These are phyloP conservation scores for Stephania yunnanensis DNA, from an alignment of 164 flowering plant genomes.

Conservation along the genomic window DNA sequence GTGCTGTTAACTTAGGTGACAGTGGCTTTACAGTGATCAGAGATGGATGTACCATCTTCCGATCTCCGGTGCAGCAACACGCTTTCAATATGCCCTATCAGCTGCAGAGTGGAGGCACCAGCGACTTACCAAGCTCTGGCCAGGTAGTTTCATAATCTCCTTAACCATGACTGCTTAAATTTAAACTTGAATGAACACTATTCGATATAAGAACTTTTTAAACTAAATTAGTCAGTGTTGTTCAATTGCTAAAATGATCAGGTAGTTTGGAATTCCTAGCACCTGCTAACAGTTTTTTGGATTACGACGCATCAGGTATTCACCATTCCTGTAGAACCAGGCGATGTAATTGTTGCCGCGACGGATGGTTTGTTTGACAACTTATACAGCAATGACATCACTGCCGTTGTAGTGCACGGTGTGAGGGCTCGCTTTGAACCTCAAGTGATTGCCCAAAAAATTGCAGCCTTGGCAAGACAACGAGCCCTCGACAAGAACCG, in stretches of 20 bases:
- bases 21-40: slow-evolving; percentile 87
- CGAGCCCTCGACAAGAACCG: slow-evolving; percentile 59
- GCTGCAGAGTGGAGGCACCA: slow-evolving; percentile 54
- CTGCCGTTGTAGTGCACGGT: slow-evolving; percentile 66
- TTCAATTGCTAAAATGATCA: neutral
- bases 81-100: slow-evolving; percentile 83
- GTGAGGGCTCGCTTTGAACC: slow-evolving; percentile 63
- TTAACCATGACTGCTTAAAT: neutral
- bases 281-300: slow-evolving; percentile 32
- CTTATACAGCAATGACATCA: slow-evolving; percentile 64
- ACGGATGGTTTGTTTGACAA: slow-evolving; percentile 89
- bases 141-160: slow-evolving; percentile 39
- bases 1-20: slow-evolving; percentile 83
- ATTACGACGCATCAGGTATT: slow-evolving; percentile 53
- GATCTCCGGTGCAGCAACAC: slow-evolving; percentile 81
- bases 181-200: neutral
- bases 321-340: slow-evolving; percentile 60
- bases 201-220: neutral
- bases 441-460: slow-evolving; percentile 68
- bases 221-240: neutral
- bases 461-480: slow-evolving; percentile 76
- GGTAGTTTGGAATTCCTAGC: neutral
- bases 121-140: slow-evolving; percentile 78
- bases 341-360: slow-evolving; percentile 75
- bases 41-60: slow-evolving; percentile 69